Percentiles rank a stretch among this genome's conserved stretches.
Evolutionary conservation across 2,329 filamentous ascomycete species (phyloP).

Genomic region (Triangularia verruculosa): DNA sequence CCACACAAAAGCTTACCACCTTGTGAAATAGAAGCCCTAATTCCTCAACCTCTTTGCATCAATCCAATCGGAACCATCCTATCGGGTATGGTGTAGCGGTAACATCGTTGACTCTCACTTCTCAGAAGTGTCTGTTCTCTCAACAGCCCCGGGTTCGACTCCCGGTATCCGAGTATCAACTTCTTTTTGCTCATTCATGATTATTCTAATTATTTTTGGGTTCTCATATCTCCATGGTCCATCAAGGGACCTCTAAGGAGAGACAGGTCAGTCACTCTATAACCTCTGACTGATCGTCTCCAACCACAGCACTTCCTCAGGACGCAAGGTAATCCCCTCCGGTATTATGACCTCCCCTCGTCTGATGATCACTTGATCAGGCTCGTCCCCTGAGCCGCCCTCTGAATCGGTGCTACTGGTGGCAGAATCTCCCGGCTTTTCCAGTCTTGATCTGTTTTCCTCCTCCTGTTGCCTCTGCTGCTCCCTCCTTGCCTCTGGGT

Average conservation of each 20-base stretch:
- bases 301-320: slow-evolving; percentile 23
- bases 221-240: neutral
- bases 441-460: neutral
- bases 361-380: slow-evolving; percentile 15
- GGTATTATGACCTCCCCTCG: slow-evolving; percentile 18
- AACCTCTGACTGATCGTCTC: slow-evolving; percentile 25
- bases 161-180: slow-evolving; percentile 3
- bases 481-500: neutral
- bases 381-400: slow-evolving; percentile 5
- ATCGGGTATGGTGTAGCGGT: neutral
- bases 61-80: neutral
- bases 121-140: neutral
- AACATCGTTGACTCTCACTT: slow-evolving; percentile 1
- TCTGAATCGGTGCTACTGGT: neutral
- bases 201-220: neutral
- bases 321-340: slow-evolving; percentile 20
- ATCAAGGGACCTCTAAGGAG: neutral
- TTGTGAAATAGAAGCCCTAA: neutral
- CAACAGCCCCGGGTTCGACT: slow-evolving; percentile 1
- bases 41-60: neutral
- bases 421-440: neutral
- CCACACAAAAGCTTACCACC: neutral
- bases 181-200: neutral
- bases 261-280: no score
- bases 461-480: neutral